phyloP scores from a whole-genome alignment of 129 eudicot genomes.

The carrot (Daucus carota) region DH1_v3.0 NC_030384.2:34779001-34779500 shows the following conservation, averaged over 20 bases:
- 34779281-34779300: background rate
- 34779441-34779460: background rate
- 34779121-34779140: background rate
- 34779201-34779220: background rate
- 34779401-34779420: background rate
- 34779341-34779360: background rate
- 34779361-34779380: background rate
- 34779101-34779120: background rate
- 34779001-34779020: background rate
- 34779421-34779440: background rate
- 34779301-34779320: background rate
- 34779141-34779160: too few species aligned
- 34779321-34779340: background rate
- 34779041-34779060: background rate
- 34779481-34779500: conserved; percentile 42
- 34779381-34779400: background rate
- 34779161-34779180: background rate
- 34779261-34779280: background rate
- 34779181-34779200: background rate
- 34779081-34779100: background rate
- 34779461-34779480: background rate
- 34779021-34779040: background rate
- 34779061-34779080: background rate
- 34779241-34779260: background rate
- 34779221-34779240: background rate